These are phyloP conservation scores for Macadamia tetraphylla DNA, from an alignment of 164 flowering plant species.

Conservation along the genomic window DNA sequence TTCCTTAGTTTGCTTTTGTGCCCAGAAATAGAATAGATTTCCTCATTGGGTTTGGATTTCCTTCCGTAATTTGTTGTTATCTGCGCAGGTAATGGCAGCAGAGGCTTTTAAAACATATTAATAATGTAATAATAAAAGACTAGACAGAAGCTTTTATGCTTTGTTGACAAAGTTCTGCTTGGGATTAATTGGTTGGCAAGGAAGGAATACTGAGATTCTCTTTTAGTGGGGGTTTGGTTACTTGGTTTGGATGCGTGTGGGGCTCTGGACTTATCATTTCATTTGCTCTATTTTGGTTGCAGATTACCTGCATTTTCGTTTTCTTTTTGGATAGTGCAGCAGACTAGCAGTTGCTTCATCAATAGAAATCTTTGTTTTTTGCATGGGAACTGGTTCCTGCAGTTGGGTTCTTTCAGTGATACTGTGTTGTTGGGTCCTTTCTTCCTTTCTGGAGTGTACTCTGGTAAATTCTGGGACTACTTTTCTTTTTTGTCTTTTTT, in stretches of 20 bases:
- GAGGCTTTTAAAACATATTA: background rate
- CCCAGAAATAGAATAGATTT: background rate
- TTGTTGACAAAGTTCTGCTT: conserved; percentile 26
- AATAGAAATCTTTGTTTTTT: conserved; percentile 19
- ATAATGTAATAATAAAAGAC: background rate
- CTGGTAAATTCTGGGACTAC: conserved; percentile 30
- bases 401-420: conserved; percentile 45
- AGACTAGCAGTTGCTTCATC: conserved; percentile 8
- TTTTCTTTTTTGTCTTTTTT: background rate
- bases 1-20: no score
- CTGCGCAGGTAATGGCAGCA: no score
- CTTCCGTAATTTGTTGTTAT: no score
- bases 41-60: background rate
- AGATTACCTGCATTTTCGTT: conserved; percentile 9
- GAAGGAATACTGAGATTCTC: conserved; percentile 31
- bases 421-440: conserved; percentile 34
- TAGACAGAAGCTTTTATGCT: conserved; percentile 10
- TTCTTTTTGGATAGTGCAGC: background rate
- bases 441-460: conserved; percentile 27
- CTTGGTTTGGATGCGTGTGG: background rate
- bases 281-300: background rate
- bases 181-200: conserved; percentile 34
- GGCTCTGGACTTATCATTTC: conserved; percentile 5
- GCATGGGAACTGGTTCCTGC: conserved; percentile 47
- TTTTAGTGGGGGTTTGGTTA: conserved; percentile 2